Evolutionary conservation across 176 grass and related monocot species (phyloP), one percentile per base, ranked within the genome.

Genomic region (Oryza meridionalis): DNA sequence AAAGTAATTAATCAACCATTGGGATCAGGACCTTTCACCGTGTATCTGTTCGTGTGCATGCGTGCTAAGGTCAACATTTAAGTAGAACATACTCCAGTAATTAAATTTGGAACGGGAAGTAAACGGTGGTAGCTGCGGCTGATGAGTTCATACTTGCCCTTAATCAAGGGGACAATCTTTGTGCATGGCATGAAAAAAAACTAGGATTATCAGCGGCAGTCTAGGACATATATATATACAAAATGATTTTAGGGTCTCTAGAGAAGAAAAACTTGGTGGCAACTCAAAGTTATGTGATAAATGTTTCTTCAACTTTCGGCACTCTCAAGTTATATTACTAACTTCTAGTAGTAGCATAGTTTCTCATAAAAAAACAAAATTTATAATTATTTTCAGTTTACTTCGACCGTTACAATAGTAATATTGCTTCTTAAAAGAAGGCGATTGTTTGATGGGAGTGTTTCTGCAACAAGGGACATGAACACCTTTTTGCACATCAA

Each of bases 121-220:
- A 84, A 84, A 84, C 84, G 75, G n/a, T 62, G 58, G 21, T 46
- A 46, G 49, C 38, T 65, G 84, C 70, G 84, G 89, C 89, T 76
- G 31, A 50, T 61, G 16, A 65, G 80, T 90, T 87, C 89, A 90
- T 84, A 84, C 84, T 3, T 90, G 89, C 71, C 84, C 75, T 76
- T 84, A 5, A 83, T 76, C 81, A 76, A 73, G 84, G 80, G 80
- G 81, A 79, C 89, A 90, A 26, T 65, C 63, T 76, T 45, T 76
- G 37, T 68, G 27, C 49, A 15, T 69, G 84, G 4, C 84, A 83
- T 79, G 59, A 37, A 86, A 86, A 86, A 86, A 86, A 90, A 86
- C 69, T 75, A 90, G 69, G 75, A 73, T 86, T 86, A 83, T 63
- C 35, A 78, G 14, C 58, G 35, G 78, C 66, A 50, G 29, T n/a